A percentile compares a stretch with the other conserved stretches of the same genome.
phyloP scores from a whole-genome alignment of 1,284 basidiomycete genomes.

The Tilletia indica region DNA sequence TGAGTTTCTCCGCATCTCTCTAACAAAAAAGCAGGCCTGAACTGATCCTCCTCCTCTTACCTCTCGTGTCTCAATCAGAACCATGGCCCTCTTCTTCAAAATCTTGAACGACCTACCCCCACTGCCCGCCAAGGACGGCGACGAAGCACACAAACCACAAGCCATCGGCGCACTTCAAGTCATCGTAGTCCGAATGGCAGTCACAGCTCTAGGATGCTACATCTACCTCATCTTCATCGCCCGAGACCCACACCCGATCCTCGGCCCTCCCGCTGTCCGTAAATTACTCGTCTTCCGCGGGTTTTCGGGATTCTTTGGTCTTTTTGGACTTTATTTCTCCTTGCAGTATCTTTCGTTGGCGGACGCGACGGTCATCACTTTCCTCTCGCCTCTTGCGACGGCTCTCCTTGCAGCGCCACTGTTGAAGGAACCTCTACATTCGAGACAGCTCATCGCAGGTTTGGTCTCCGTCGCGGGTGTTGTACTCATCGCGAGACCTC shows the following conservation, averaged over 20 bases:
- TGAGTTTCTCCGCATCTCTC: too few species aligned
- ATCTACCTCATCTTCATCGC: conserved; percentile 46
- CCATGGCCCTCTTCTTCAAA: conserved; percentile 67
- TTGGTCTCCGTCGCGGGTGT: conserved; percentile 66
- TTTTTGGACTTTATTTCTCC: conserved; percentile 71
- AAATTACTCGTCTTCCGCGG: conserved; percentile 65
- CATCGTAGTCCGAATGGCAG: conserved; percentile 62
- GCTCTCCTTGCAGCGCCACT: conserved; percentile 69
- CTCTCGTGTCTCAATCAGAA: conserved; percentile 40
- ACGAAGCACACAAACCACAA: conserved; percentile 57
- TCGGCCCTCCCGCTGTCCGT: conserved; percentile 70
- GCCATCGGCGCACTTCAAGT: conserved; percentile 55
- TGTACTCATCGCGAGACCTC: conserved; percentile 61
- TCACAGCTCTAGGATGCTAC: conserved; percentile 53
- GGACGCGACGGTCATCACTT: conserved; percentile 73
- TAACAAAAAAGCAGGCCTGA: neutral
- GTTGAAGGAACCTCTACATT: conserved; percentile 67
- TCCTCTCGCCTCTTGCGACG: conserved; percentile 70
- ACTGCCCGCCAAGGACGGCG: conserved; percentile 57
- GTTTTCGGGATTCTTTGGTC: conserved; percentile 65
- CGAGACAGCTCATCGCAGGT: conserved; percentile 67
- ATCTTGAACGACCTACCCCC: conserved; percentile 64
- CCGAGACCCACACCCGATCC: conserved; percentile 66
- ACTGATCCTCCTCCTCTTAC: conserved; percentile 65
- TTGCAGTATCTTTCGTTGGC: conserved; percentile 70